Conservation (phyloP, 2,329 filamentous ascomycete genomes). For the Microdochium paspali region DNA sequence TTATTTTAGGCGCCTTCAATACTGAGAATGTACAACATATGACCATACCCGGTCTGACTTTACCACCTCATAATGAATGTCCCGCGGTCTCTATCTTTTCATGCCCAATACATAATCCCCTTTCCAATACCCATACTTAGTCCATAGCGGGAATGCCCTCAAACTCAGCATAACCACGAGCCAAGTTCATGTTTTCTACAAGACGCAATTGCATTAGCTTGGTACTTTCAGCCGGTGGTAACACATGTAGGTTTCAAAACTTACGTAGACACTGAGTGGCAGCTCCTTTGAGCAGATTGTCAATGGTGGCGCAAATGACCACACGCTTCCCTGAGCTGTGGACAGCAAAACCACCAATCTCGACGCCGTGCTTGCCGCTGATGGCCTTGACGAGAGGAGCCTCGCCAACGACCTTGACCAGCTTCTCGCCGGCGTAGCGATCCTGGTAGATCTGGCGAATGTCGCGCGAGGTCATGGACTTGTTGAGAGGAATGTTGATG, state of each 20-base stretch:
- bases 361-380: slow-evolving; percentile 74
- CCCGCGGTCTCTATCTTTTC: too few species aligned
- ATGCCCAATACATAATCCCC: not conserved
- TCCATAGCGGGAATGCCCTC: slow-evolving; percentile 51
- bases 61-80: too few species aligned
- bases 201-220: not conserved
- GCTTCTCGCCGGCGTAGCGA: slow-evolving; percentile 87
- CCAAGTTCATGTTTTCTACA: slow-evolving; percentile 64
- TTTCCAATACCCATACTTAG: slow-evolving; percentile 4
- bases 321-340: slow-evolving; percentile 82
- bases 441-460: slow-evolving; percentile 94
- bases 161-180: slow-evolving; percentile 62
- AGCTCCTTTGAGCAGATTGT: slow-evolving; percentile 89
- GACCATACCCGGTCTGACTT: too few species aligned
- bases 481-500: slow-evolving; percentile 78
- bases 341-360: slow-evolving; percentile 94
- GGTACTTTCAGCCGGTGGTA: not conserved
- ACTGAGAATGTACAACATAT: not conserved
- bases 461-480: slow-evolving; percentile 82
- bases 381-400: slow-evolving; percentile 80
- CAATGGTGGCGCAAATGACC: slow-evolving; percentile 89
- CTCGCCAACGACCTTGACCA: slow-evolving; percentile 88
- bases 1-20: not conserved
- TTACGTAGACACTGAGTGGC: slow-evolving; percentile 86
- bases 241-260: slow-evolving; percentile 25